Evolutionary conservation across 805 yeast genomes (phyloP).

Genomic region (Brettanomyces anomalus): DNA sequence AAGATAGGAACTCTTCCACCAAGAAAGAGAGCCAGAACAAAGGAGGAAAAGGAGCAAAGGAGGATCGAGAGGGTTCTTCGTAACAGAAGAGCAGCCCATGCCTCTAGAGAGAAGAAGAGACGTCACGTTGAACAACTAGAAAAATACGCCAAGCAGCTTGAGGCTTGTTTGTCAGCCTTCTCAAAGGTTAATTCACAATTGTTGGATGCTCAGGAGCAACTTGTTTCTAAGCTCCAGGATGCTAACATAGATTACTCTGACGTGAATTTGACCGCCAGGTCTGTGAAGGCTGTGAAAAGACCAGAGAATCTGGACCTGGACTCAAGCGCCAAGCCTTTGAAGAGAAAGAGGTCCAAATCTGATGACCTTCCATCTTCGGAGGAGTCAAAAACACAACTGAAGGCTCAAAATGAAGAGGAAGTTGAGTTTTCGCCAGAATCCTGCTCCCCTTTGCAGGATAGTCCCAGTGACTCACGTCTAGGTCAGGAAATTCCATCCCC

Average conservation of each 20-base stretch:
- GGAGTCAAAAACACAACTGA: constrained; percentile 1
- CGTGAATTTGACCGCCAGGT: constrained; percentile 9
- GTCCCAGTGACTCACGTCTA: neutral
- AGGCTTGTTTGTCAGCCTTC: constrained; percentile 12
- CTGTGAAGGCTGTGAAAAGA: constrained; percentile 12
- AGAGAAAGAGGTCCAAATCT: constrained; percentile 12
- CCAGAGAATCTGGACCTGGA: constrained; percentile 21
- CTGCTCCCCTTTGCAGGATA: neutral
- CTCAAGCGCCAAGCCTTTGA: constrained; percentile 9
- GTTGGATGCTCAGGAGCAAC: constrained; percentile 7
- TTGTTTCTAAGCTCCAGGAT: constrained; percentile 13
- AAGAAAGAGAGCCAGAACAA: constrained; percentile 91
- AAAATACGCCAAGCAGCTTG: constrained; percentile 39
- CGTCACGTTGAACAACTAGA: constrained; percentile 84
- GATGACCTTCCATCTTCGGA: constrained; percentile 10
- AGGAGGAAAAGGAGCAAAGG: constrained; percentile 95
- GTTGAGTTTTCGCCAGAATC: neutral
- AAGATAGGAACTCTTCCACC: constrained; percentile 54
- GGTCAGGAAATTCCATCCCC: constrained; percentile 10
- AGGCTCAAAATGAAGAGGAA: neutral
- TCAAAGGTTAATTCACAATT: constrained; percentile 10
- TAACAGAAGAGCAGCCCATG: constrained; percentile 95
- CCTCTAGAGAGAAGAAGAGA: constrained; percentile 93
- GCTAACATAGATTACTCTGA: constrained; percentile 10
- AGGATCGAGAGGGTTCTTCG: constrained; percentile 87